These are phyloP conservation scores for Penicillium oxalicum DNA, from an alignment of 2,329 filamentous ascomycete genomes.

Conservation along the genomic window DNA sequence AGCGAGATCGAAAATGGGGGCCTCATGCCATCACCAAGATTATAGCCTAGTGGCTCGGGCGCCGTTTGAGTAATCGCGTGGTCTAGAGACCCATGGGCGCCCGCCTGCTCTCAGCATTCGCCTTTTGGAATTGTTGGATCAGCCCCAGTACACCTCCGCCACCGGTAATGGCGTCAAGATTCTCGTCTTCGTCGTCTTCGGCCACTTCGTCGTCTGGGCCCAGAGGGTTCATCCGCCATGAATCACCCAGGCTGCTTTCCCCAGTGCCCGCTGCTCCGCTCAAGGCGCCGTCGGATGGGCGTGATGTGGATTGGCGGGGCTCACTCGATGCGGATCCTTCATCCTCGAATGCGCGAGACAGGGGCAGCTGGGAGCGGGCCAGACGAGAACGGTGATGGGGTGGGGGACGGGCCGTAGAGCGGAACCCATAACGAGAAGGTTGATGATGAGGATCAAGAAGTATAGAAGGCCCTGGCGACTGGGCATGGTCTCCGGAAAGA, in stretches of 20 bases:
- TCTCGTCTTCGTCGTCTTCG: slow-evolving; percentile 44
- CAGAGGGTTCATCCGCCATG: slow-evolving; percentile 43
- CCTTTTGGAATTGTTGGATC: slow-evolving; percentile 62
- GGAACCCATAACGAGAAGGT: slow-evolving; percentile 36
- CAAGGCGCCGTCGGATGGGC: slow-evolving; percentile 25
- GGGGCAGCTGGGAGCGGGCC: slow-evolving; percentile 21
- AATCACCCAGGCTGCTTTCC: slow-evolving; percentile 56
- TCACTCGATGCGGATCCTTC: slow-evolving; percentile 22
- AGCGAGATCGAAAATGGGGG: too few species aligned
- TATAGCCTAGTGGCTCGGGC: too few species aligned
- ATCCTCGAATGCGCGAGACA: slow-evolving; percentile 27
- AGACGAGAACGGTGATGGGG: slow-evolving; percentile 29
- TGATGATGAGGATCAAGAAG: slow-evolving; percentile 46
- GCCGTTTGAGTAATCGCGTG: too few species aligned
- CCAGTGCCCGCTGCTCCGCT: slow-evolving; percentile 36
- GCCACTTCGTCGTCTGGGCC: slow-evolving; percentile 33
- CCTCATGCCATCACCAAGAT: too few species aligned
- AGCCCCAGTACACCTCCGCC: slow-evolving; percentile 58
- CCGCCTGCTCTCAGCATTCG: slow-evolving; percentile 38
- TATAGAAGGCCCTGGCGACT: slow-evolving; percentile 39
- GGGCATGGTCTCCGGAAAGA: slow-evolving; percentile 18
- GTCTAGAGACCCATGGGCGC: slow-evolving; percentile 32
- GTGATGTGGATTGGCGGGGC: slow-evolving; percentile 11
- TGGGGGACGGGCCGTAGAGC: slow-evolving; percentile 20
- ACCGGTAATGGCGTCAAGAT: slow-evolving; percentile 42